Base-by-base conservation (phyloP, 768 basidiomycete species). In the Pisolithus albus region DNA sequence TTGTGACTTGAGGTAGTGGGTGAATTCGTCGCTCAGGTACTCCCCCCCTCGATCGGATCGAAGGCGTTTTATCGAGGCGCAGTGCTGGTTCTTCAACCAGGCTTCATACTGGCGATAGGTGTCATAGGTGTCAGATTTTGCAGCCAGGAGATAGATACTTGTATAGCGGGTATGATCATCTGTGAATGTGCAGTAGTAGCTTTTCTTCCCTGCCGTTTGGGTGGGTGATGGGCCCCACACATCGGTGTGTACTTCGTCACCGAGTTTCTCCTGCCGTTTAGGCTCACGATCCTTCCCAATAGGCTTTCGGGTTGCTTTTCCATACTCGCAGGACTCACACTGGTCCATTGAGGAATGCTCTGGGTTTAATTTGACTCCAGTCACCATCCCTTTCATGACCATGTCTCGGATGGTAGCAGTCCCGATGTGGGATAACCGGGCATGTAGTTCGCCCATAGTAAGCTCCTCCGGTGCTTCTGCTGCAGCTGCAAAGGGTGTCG, bases 171-270 rank as follows among this genome's bases (percentile, higher is more conserved):
- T 32, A 32, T 32, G 9, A 11, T 32, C 30, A 32, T 32, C 30
- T 32, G 30, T 32, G 11, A 32, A 32, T 9, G 30, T 32, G 30
- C 30, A 32, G 26, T 32, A 32, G 30, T 32, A 32, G 11, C 9
- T 1, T 32, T 32, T 32, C 30, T 32, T 32, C 3, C 30, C 30
- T 10, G 30, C 8, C 10, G 30, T 30, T 66, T 13, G 26, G 49
- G 56, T 48, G 1, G 58, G 54, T 1, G 62, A 46, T 2, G 59
- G 66, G 38, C 64, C 63, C 59, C 56, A 69, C 0, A 70, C 23
- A 46, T 70, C 62, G 15, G 62, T 56, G 19, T 65, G 56, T 2
- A 56, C 49, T n/a, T 50, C 16, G 1, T 55, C 36, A n/a, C 53
- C 23, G 1, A 52, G 34, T 10, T 34, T 44, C 5, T 9, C 36